Base-by-base conservation (phyloP, 768 basidiomycete genomes). In the Mrakia blollopis region DNA sequence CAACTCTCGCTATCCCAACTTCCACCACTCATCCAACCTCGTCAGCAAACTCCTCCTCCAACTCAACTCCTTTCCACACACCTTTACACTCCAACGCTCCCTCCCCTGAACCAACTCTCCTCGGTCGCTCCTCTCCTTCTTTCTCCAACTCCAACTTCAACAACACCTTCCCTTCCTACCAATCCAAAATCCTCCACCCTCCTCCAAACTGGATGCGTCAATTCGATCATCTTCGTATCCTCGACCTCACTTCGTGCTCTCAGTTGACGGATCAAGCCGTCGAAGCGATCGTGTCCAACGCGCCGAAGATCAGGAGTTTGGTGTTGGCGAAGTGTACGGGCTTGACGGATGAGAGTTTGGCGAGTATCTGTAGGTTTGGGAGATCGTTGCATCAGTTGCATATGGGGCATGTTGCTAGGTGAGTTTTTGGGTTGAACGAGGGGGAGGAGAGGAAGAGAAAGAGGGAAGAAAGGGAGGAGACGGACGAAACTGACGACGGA, bases 341-440 rank as follows among this genome's bases (percentile, higher is more conserved):
- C 62, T 85, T 97, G 80, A 93, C 93, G 10, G 93, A 96, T 84
- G 88, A 87, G 76, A 88, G 91, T 2, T 89, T 98, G 52, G 90
- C 91, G 80, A 91, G 88, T 77, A 92, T 98, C 47, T 92, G 92
- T 83, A 87, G 86, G 81, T 87, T 99, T 25, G 95, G 95, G n/a
- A 91, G 91, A 82, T 89, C 94, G 82, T 83, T 99, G 47, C 97
- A 98, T 82, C 93, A 96, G 82, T 88, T 99, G 47, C 97, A 99
- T 83, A 87, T 98, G 57, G 97, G 94, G 10, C 96, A 99, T 85
- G 92, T 93, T 7, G 76, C 79, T 21, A 74, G 77, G 86, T 86
- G 77, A 79, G 85, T 83, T 16, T 3, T 5, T 65, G 28, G n/a
- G 21, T 61, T 73, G 44, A 47, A 16, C 14, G 14, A 16, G 13